Evolutionary conservation across 495 filamentous ascomycete genomes (phyloP).

Genomic region (Halenospora varia): DNA sequence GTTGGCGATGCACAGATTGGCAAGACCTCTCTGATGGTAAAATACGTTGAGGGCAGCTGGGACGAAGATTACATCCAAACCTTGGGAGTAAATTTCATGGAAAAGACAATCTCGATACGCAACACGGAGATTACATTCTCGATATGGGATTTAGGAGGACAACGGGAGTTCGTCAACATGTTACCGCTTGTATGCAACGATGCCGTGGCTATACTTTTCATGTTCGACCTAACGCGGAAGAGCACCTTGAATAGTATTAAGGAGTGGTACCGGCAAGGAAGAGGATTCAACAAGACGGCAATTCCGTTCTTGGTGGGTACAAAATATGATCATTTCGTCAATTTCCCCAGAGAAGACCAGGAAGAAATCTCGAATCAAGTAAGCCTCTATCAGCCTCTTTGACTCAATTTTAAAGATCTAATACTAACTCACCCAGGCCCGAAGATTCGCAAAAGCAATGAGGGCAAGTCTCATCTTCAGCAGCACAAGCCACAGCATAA

Average conservation of each 20-base stretch:
- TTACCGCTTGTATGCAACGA: slow-evolving; percentile 97
- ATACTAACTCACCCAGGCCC: slow-evolving; percentile 55
- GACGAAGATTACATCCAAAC: slow-evolving; percentile 99
- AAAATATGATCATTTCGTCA: slow-evolving; percentile 99
- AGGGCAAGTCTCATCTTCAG: slow-evolving; percentile 95
- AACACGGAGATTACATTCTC: slow-evolving; percentile 99
- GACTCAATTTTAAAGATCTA: not conserved
- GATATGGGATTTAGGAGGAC: slow-evolving; percentile 97
- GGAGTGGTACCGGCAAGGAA: slow-evolving; percentile 97
- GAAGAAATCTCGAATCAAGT: slow-evolving; percentile 97
- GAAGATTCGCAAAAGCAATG: slow-evolving; percentile 97
- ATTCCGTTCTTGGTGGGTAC: slow-evolving; percentile 96
- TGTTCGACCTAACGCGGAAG: slow-evolving; percentile 98
- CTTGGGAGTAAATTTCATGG: slow-evolving; percentile 98
- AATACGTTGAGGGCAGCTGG: slow-evolving; percentile 98
- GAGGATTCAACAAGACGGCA: slow-evolving; percentile 98
- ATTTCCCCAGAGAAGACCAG: slow-evolving; percentile 94
- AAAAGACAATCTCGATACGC: slow-evolving; percentile 98
- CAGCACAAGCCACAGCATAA: slow-evolving; percentile 98
- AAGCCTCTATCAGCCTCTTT: slow-evolving; percentile 14
- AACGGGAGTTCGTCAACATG: slow-evolving; percentile 99
- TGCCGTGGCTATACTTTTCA: slow-evolving; percentile 96
- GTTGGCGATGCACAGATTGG: slow-evolving; percentile 98
- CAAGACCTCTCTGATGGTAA: slow-evolving; percentile 98
- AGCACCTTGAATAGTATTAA: slow-evolving; percentile 98